Conservation (phyloP, 2,329 filamentous ascomycete species). For the Aspergillus hortae region DNA sequence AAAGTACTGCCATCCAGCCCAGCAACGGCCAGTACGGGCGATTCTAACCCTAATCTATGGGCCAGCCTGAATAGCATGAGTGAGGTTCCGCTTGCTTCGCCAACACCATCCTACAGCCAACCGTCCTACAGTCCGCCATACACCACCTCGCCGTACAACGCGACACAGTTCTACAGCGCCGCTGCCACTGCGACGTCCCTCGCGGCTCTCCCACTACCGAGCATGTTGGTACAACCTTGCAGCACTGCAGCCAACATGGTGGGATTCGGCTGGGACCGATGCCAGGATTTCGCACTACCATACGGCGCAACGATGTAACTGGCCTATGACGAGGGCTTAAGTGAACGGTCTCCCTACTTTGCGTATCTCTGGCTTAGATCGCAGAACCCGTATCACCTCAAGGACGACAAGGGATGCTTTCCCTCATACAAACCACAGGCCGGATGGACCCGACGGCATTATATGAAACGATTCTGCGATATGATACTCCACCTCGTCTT, state of each 20-base stretch:
- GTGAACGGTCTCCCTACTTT: slow-evolving; percentile 25
- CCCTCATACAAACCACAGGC: slow-evolving; percentile 37
- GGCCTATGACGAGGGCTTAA: slow-evolving; percentile 27
- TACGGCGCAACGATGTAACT: slow-evolving; percentile 71
- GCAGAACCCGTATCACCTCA: slow-evolving; percentile 19
- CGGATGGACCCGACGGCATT: slow-evolving; percentile 55
- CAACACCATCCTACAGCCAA: slow-evolving; percentile 63
- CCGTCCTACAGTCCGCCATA: slow-evolving; percentile 77
- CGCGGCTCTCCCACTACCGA: slow-evolving; percentile 75
- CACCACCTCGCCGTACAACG: slow-evolving; percentile 62
- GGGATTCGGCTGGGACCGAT: slow-evolving; percentile 81
- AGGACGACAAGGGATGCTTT: slow-evolving; percentile 33
- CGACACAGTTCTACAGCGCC: slow-evolving; percentile 69
- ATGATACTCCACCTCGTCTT: slow-evolving; percentile 39
- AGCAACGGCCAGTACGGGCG: slow-evolving; percentile 66
- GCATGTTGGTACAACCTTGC: slow-evolving; percentile 79
- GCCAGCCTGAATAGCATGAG: slow-evolving; percentile 66
- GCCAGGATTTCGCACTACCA: slow-evolving; percentile 72
- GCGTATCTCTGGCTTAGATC: slow-evolving; percentile 22
- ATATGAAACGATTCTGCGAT: slow-evolving; percentile 45
- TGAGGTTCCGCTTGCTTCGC: slow-evolving; percentile 71
- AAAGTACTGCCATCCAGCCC: slow-evolving; percentile 87
- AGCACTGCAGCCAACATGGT: slow-evolving; percentile 73
- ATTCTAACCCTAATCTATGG: slow-evolving; percentile 74
- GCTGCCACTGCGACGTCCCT: slow-evolving; percentile 72